Conservation (phyloP, 208 protist species). For the Vickermania spadyakhi region DNA sequence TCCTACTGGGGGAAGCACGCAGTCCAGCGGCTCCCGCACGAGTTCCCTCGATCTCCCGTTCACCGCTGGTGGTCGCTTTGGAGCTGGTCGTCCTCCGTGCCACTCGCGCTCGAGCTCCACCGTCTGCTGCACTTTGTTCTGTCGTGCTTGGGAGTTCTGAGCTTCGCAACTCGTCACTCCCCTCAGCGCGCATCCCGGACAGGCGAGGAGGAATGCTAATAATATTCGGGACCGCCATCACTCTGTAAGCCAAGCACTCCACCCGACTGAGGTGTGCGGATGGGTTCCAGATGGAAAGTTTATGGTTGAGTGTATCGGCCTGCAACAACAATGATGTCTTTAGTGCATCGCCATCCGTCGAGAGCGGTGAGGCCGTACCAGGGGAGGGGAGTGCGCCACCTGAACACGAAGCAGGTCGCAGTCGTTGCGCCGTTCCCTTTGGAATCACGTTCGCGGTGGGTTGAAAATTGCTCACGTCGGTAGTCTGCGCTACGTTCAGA, state of each 20-base stretch:
- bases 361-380: background rate
- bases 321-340: background rate
- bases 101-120: background rate
- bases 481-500: no score
- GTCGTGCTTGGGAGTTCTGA: background rate
- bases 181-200: background rate
- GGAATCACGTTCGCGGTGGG: no score
- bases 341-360: background rate
- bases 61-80: no score
- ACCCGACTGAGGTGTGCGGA: background rate
- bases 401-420: background rate
- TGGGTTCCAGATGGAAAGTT: background rate
- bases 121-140: background rate
- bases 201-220: background rate
- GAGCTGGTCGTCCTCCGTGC: no score
- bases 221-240: background rate
- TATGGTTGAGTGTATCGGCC: background rate
- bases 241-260: background rate
- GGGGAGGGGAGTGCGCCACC: background rate
- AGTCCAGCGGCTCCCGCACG: background rate
- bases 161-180: background rate
- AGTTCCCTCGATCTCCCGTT: no score
- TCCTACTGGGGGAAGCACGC: no score
- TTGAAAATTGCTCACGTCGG: no score
- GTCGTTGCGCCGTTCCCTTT: no score